Evolutionary conservation across 2,329 filamentous ascomycete species (phyloP).

Genomic region (Venturia carpophila): DNA sequence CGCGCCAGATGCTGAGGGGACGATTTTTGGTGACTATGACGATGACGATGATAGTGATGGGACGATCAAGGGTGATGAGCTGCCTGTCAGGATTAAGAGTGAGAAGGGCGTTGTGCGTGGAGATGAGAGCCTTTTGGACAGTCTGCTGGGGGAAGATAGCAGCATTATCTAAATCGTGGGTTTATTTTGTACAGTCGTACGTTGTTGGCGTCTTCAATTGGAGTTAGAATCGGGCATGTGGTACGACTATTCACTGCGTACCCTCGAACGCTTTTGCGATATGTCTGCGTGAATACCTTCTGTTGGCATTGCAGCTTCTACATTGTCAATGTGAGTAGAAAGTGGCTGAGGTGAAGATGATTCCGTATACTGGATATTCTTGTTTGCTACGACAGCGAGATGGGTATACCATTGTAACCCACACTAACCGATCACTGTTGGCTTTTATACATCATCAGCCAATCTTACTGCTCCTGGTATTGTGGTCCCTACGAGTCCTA

Average conservation of each 20-base stretch:
- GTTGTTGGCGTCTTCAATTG: background rate
- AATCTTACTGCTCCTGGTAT: too few relatives aligned
- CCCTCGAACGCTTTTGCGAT: background rate
- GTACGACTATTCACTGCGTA: background rate
- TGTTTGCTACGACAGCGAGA: too few relatives aligned
- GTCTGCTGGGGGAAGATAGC: conserved; percentile 15
- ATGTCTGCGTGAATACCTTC: background rate
- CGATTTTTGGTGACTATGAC: conserved; percentile 21
- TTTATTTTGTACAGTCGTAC: background rate
- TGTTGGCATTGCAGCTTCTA: background rate
- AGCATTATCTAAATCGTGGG: background rate
- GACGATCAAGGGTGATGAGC: conserved; percentile 9
- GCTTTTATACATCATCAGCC: too few relatives aligned
- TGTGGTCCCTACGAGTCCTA: too few relatives aligned
- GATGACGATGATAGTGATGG: conserved; percentile 24
- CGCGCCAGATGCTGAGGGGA: conserved; percentile 31
- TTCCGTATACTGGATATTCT: too few relatives aligned
- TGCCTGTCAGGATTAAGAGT: conserved; percentile 7
- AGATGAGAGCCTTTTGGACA: conserved; percentile 17
- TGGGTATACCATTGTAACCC: too few relatives aligned
- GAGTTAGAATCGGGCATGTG: background rate
- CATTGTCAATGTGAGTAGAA: too few relatives aligned
- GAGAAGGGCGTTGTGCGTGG: conserved; percentile 7
- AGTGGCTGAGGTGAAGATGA: too few relatives aligned
- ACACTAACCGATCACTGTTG: too few relatives aligned